A percentile compares a stretch with the other conserved stretches of the same genome.
phyloP scores from a whole-genome alignment of 805 yeast species.

The Saccharomycopsis amapae region DNA sequence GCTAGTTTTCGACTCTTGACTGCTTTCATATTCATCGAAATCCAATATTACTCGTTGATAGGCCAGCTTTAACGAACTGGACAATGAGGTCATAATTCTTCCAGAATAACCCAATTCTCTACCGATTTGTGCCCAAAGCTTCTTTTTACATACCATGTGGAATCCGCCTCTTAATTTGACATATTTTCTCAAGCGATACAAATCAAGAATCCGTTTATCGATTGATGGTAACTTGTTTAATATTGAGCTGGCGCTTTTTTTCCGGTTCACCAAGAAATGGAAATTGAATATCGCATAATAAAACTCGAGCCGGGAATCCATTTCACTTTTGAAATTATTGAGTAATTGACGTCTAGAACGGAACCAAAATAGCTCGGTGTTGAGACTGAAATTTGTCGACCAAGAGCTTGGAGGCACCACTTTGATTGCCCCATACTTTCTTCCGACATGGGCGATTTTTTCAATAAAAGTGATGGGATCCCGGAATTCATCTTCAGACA shows the following conservation, averaged over 20 bases:
- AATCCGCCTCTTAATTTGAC: constrained; percentile 66
- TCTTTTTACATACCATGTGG: constrained; percentile 51
- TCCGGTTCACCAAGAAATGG: constrained; percentile 26
- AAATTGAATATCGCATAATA: constrained; percentile 39
- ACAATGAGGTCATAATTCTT: constrained; percentile 60
- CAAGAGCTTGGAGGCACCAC: constrained; percentile 46
- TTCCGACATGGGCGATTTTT: constrained; percentile 38
- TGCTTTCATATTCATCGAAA: constrained; percentile 25
- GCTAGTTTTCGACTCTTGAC: background rate
- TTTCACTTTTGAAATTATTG: constrained; percentile 35
- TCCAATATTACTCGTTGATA: constrained; percentile 40
- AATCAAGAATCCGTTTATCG: constrained; percentile 58
- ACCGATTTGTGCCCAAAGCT: constrained; percentile 79
- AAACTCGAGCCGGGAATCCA: constrained; percentile 40
- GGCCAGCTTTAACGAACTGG: constrained; percentile 57
- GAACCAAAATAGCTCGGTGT: constrained; percentile 46
- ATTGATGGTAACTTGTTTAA: constrained; percentile 51
- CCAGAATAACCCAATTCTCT: constrained; percentile 74
- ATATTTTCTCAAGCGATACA: constrained; percentile 48
- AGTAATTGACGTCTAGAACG: constrained; percentile 42
- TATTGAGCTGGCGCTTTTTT: constrained; percentile 25
- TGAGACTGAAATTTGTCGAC: constrained; percentile 30
- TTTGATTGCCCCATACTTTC: constrained; percentile 56
- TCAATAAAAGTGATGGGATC: constrained; percentile 55
- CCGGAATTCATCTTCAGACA: constrained; percentile 42